A percentile compares a stretch with the other conserved stretches of the same genome.
Evolutionary conservation across 106 monocot genomes (phyloP).

Genomic region (Phalaenopsis equestris): DNA sequence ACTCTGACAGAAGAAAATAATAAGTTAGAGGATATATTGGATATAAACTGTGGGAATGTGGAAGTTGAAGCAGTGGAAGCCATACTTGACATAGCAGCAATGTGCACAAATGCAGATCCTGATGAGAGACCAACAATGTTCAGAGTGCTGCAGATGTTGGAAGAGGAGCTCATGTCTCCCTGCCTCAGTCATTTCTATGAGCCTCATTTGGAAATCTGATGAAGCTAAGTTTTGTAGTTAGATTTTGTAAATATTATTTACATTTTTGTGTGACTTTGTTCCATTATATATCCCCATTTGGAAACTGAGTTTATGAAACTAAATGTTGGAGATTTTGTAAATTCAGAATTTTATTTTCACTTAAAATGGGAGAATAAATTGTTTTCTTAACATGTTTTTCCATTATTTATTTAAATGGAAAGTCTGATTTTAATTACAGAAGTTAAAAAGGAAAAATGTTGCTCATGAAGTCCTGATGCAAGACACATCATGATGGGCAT

Average conservation of each 20-base stretch:
- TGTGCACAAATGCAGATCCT: constrained; percentile 79
- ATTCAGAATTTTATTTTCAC: too few species aligned
- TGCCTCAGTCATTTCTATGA: constrained; percentile 58
- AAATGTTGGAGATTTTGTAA: too few species aligned
- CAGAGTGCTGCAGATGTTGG: constrained; percentile 72
- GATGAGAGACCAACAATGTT: constrained; percentile 68
- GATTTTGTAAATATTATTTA: constrained; percentile 12
- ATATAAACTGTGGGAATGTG: constrained; percentile 52
- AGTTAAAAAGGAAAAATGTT: too few species aligned
- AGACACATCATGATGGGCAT: too few species aligned
- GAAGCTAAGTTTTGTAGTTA: background rate
- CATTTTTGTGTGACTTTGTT: background rate
- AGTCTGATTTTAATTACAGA: too few species aligned
- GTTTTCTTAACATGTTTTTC: too few species aligned
- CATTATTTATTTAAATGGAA: too few species aligned
- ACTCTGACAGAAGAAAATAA: constrained; percentile 36
- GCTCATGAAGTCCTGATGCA: too few species aligned
- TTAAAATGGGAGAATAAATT: too few species aligned
- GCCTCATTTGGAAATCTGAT: constrained; percentile 51
- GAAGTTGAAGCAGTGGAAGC: constrained; percentile 70
- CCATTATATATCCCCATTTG: background rate
- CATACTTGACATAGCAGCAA: constrained; percentile 71
- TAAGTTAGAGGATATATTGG: constrained; percentile 66
- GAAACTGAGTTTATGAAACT: background rate
- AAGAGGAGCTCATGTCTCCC: constrained; percentile 81